Conservation (phyloP, 1,284 basidiomycete species). For the Phellinidium pouzarii region DNA sequence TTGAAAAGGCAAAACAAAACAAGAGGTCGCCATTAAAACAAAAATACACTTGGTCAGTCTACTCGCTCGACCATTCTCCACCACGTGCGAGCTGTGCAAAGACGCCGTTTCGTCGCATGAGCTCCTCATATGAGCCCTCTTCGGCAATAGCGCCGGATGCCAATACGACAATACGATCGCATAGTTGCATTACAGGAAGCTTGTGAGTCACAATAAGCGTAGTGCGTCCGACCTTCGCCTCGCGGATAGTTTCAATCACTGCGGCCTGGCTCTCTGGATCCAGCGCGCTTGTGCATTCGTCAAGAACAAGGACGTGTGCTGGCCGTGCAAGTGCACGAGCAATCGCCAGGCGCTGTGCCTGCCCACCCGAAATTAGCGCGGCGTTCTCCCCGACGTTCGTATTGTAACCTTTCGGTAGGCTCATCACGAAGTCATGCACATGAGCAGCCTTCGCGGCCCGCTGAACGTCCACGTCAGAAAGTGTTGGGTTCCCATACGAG, state of each 20-base stretch:
- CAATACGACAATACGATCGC: conserved; percentile 84
- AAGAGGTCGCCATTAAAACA: neutral
- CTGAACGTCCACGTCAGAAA: conserved; percentile 52
- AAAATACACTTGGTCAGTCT: conserved; percentile 10
- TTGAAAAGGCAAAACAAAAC: neutral
- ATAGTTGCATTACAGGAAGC: conserved; percentile 83
- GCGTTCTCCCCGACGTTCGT: conserved; percentile 88
- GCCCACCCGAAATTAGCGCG: conserved; percentile 84
- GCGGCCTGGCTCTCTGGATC: conserved; percentile 77
- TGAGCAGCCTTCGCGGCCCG: conserved; percentile 71
- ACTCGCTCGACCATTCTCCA: conserved; percentile 74
- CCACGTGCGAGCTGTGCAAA: conserved; percentile 81
- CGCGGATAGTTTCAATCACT: conserved; percentile 72
- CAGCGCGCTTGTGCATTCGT: conserved; percentile 91
- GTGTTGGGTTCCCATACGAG: conserved; percentile 59
- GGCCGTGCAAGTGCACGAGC: conserved; percentile 79
- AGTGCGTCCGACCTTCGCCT: conserved; percentile 63
- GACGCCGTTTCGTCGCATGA: conserved; percentile 62
- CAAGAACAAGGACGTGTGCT: conserved; percentile 77
- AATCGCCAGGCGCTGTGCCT: conserved; percentile 89
- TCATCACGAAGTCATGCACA: conserved; percentile 82
- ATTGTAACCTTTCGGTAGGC: conserved; percentile 78
- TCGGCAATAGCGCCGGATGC: conserved; percentile 74
- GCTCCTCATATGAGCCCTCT: conserved; percentile 69
- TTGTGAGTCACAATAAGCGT: conserved; percentile 95